Evolutionary conservation across 176 grass and related monocot species (phyloP), one percentile per base, ranked within the genome.

Genomic region (Rhynchospora breviuscula): DNA sequence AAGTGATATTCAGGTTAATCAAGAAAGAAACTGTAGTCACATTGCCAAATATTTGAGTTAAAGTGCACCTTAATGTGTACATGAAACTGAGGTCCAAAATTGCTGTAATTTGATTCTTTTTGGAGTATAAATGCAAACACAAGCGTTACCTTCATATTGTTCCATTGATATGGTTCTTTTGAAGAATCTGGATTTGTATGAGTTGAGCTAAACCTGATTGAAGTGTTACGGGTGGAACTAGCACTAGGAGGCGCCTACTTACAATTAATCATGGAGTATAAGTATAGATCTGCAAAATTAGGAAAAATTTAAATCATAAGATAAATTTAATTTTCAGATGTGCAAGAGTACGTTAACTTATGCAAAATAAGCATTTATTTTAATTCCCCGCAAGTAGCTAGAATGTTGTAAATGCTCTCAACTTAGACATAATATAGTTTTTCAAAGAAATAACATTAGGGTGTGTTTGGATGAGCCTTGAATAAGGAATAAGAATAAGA

Each of bases 211-310:
- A 13, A 15, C 35, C 21, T 13, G 23, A 66, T 53, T 65, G 79
- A 82, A 82, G 56, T 53, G 79, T 65, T 64, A 82, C 40, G 44
- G 43, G 59, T 8, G 61, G 79, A 82, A 53, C 79, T 64, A 44
- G 7, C 35, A 10, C 10, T 66, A 48, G 19, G 19, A 45, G 40
- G 61, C 19, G 8, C 25, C 22, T 76, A 76, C 26, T 15, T 75
- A 75, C 13, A 13, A 75, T 29, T 10, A 52, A 15, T 75, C 71
- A 75, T 53, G 71, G 21, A 75, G 8, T 47, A 75, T 53, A n/a
- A 76, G 54, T 21, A 71, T 47, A 71, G 31, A 56, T 7, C 22
- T 77, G 17, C 11, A 29, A 54, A 77, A 77, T 18, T 0, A 68
- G 14, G 26, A 53, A 53, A 18, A 44, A 12, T 10, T 13, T 78